Evolutionary conservation across 164 flowering plant genomes (phyloP), one percentile per base, ranked within the genome.

Genomic region (Tetrastigma voinierianum): DNA sequence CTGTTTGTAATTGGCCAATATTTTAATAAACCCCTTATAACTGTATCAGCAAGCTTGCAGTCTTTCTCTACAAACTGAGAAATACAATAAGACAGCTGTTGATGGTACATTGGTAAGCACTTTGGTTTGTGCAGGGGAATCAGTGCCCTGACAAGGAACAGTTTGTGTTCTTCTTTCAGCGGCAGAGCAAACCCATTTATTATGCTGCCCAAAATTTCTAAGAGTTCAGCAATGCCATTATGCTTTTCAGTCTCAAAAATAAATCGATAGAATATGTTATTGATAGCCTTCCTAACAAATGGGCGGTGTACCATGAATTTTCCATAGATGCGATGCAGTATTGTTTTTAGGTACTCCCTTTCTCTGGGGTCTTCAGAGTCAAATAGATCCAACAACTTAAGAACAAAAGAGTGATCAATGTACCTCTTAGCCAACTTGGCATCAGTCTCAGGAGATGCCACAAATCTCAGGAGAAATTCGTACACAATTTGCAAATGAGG

Each of bases 261-360:
- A 72, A 92, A 92, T 2, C 69, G 70, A 57, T 77, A 90, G 71
- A 91, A 91, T 24, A 92, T 92, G 57, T 90, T 77, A 74, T 90
- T 92, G 65, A 92, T 88, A 55, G 90, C 75, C 78, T 90, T 92
- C 74, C 96, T 77, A 47, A 92, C 84, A 72, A 80, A 87, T 8
- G 97, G 96, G 0, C 97, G 82, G 67, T 90, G 94, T 24, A 86
- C 91, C 96, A 92, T 92, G 68, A 90, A 88, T 67, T 92, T 92
- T 2, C 96, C 96, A 78, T 92, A 92, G 21, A 90, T 73, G 2
- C 94, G 92, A 62, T 92, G 97, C n/a, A 92, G 86, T 72, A 90
- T 82, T 7, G 90, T 88, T 70, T 92, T 92, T 76, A 92, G 72
- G 70, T 87, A 90, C 65, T 90, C 96, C 76, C 97, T 83, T 70